Base-by-base conservation (phyloP, 257 asterid genomes). In the Petunia axillaris region DNA sequence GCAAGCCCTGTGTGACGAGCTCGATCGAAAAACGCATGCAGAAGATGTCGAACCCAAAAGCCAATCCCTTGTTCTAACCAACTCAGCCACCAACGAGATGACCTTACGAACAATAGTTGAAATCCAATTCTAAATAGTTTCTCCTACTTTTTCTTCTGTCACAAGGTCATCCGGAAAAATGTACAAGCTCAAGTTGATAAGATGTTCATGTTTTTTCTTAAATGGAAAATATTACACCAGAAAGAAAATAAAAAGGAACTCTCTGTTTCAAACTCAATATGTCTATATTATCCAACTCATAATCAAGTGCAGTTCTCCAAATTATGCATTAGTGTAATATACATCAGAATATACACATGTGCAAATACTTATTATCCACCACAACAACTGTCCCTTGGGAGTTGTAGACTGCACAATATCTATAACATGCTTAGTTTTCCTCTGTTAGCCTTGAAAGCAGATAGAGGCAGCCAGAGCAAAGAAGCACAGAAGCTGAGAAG, bases 401-500 rank as follows among this genome's bases (percentile, higher is more conserved):
- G 13, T 5, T 64, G 71, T 11, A 64, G 35, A 64, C 71, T 13
- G 71, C 4, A 38, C 11, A 38, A 2, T 64, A 64, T 65, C 38
- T 43, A 43, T n/a, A 4, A 44, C 43, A 68, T 68, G 16, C 5
- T 70, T 6, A 71, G 43, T 46, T 46, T 3, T 71, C 77, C 3
- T 87, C 81, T 7, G 84, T 83, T 66, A 95, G 97, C 87, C 87
- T 93, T 39, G 99, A 92, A n/a, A 95, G 94, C 81, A 95, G 84
- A 86, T 84, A 90, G 46, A 95, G 93, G 89, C 97, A 88, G 81
- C 91, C 91, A 1, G 98, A 91, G 13, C 91, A 92, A 64, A 95
- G 90, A 65, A 95, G 88, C 35, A 95, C 92, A 0, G 98, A 92
- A 13, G 97, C 95, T 25, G 97, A 62, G 88, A 95, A 95, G 89